Evolutionary conservation across 2,329 filamentous ascomycete genomes (phyloP), one percentile per base, ranked within the genome.

Genomic region (Hypoxylon sp.): DNA sequence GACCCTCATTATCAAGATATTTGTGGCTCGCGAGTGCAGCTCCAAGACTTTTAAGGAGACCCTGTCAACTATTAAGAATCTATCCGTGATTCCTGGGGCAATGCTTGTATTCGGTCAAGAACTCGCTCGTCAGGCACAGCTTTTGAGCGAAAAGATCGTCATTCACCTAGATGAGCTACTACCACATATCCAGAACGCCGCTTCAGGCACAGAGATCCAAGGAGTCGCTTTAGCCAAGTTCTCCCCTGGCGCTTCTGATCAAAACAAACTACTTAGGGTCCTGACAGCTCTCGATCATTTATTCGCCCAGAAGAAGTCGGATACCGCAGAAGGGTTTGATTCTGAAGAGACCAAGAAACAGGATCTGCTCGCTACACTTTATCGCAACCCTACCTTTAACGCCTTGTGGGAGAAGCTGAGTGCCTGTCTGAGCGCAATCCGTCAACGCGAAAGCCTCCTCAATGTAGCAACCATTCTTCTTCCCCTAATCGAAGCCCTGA

Each of bases 21-120:
- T 99, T 72, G 94, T 97, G 47, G 95, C 95, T 70, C 92, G 94
- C 53, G 96, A 99, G 80, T 99, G 96, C 82, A 97, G 94, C 77
- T 94, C 93, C 70, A 98, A 97, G 84, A 98, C 96, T 0, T 99
- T 99, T 86, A 93, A 96, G 78, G 97, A 98, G 80, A 98, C 96
- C 0, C 88, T 99, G 59, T 96, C 95, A 14, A 97, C 97, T n/a
- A 97, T 99, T 84, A 98, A 97, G 83, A 98, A 98, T 76, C 87
- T 99, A 47, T 98, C 94, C 4, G 91, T 93, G 42, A 96, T 99
- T 67, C 94, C 95, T 14, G 94, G 92, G 11, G 94, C 95, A 17
- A 96, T 97, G 81, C 88, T 92, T 58, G 87, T 94, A 10, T 98
- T 99, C 78, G 96, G 96, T n/a, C 91, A 92, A 73, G 95, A 99